phyloP scores from a whole-genome alignment of 345 rosid genomes.

The Syzygium oleosum region DNA sequence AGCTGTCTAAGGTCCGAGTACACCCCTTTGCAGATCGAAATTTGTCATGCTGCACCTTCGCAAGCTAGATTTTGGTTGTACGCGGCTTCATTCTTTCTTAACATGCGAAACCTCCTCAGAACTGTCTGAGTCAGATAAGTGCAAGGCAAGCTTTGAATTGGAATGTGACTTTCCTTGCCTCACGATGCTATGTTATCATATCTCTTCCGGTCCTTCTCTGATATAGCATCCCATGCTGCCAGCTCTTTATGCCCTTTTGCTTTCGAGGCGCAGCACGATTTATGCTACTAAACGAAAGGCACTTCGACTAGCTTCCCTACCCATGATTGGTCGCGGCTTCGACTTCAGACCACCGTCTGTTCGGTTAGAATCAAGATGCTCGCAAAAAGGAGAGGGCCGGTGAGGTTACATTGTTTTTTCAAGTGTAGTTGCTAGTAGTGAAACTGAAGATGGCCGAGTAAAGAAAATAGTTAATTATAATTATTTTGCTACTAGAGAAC shows the following conservation, averaged over 20 bases:
- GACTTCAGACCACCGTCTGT: background rate
- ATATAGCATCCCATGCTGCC: background rate
- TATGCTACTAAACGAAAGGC: background rate
- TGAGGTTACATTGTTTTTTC: background rate
- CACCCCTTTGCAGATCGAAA: background rate
- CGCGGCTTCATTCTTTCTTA: background rate
- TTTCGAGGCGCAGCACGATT: background rate
- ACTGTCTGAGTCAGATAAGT: background rate
- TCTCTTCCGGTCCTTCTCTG: background rate
- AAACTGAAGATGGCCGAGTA: background rate
- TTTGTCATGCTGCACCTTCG: background rate
- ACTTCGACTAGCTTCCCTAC: background rate
- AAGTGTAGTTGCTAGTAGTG: background rate
- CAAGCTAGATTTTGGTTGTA: background rate
- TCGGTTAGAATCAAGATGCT: background rate
- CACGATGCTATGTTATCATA: background rate
- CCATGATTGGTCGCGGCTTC: background rate
- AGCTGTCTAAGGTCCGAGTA: background rate
- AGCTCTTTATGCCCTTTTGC: background rate
- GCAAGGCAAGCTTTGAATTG: background rate
- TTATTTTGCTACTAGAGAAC: accelerated
- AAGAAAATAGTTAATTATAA: accelerated
- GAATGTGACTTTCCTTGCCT: background rate
- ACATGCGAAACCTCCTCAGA: background rate
- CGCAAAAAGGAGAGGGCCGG: background rate